Evolutionary conservation across 306 rosid genomes (phyloP).

Genomic region (Castanea mollissima): DNA sequence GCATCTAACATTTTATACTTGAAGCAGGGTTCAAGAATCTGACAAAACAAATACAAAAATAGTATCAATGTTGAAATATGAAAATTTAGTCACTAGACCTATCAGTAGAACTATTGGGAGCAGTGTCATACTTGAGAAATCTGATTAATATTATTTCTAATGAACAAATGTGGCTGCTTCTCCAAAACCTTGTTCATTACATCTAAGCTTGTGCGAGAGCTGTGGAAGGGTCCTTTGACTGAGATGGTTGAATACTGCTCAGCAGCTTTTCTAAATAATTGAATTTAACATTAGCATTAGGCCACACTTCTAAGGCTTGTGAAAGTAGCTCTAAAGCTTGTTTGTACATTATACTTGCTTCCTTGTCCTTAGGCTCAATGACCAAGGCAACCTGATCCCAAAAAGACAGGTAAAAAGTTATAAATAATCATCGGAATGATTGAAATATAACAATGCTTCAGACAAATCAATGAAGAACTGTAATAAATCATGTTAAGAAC

Average conservation of each 20-base stretch:
- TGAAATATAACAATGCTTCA: background rate
- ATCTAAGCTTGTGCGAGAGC: slow-evolving; percentile 97
- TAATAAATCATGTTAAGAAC: background rate
- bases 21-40: slow-evolving; percentile 99
- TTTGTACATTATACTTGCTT: slow-evolving; percentile 89
- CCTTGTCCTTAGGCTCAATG: slow-evolving; percentile 98
- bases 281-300: slow-evolving; percentile 92
- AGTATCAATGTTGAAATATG: slow-evolving; percentile 8
- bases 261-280: slow-evolving; percentile 93
- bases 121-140: slow-evolving; percentile 80
- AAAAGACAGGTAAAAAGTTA: slow-evolving; percentile 17
- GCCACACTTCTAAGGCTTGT: slow-evolving; percentile 99
- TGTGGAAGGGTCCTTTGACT: slow-evolving; percentile 95
- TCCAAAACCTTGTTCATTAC: slow-evolving; percentile 98
- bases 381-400: slow-evolving; percentile 89
- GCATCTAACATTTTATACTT: slow-evolving; percentile 88
- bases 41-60: slow-evolving; percentile 20
- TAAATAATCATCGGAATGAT: background rate
- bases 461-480: background rate
- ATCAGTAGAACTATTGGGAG: slow-evolving; percentile 11
- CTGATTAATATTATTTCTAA: slow-evolving; percentile 87
- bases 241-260: slow-evolving; percentile 97
- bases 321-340: slow-evolving; percentile 96
- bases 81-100: slow-evolving; percentile 1
- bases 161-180: slow-evolving; percentile 96